Conservation (phyloP, 345 rosid genomes). For the Moricandia arvensis region DNA sequence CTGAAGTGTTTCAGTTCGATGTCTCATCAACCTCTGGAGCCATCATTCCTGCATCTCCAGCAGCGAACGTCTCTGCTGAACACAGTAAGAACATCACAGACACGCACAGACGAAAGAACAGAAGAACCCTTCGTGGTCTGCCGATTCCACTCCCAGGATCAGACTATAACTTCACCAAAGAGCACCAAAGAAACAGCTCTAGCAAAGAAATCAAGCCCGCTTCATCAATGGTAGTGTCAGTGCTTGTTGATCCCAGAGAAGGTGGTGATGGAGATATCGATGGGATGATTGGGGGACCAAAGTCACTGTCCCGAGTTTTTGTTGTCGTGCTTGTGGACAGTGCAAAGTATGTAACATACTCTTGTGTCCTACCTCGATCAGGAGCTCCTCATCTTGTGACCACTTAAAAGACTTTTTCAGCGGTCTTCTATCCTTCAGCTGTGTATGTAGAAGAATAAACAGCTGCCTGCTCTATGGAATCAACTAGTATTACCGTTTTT, state of each 20-base stretch:
- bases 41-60: constrained; percentile 75
- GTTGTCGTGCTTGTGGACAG: constrained; percentile 92
- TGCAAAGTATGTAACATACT: constrained; percentile 90
- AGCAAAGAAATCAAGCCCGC: constrained; percentile 58
- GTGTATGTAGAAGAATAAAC: constrained; percentile 37
- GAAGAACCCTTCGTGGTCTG: constrained; percentile 68
- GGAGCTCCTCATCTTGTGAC: constrained; percentile 76
- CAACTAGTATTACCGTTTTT: constrained; percentile 19
- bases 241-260: constrained; percentile 95
- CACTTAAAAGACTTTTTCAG: constrained; percentile 41
- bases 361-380: constrained; percentile 74
- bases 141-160: constrained; percentile 57
- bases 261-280: constrained; percentile 74
- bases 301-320: constrained; percentile 80
- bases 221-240: constrained; percentile 86
- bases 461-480: constrained; percentile 19
- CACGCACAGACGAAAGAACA: constrained; percentile 47
- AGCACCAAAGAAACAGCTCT: constrained; percentile 40
- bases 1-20: constrained; percentile 92
- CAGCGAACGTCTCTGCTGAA: constrained; percentile 51
- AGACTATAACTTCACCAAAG: constrained; percentile 50
- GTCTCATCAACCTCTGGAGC: constrained; percentile 64
- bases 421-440: constrained; percentile 7
- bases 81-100: constrained; percentile 45
- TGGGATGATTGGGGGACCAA: constrained; percentile 61